Conservation (phyloP, 805 yeast genomes). For the Candida adriatica region DNA sequence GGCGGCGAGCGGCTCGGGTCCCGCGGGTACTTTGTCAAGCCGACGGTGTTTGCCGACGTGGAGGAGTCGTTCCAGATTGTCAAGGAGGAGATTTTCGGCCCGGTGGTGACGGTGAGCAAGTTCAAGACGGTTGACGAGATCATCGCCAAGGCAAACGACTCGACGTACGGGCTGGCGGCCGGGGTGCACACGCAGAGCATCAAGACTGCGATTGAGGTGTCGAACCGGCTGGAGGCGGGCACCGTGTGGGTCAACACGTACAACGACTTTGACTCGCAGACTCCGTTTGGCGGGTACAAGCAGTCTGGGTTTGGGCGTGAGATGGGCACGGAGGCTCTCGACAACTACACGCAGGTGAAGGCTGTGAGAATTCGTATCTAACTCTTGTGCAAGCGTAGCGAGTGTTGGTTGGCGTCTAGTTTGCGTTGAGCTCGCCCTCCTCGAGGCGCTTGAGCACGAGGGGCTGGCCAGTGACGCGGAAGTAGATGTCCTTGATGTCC, state of each 20-base stretch:
- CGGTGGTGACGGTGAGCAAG: constrained; percentile 71
- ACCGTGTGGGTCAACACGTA: constrained; percentile 81
- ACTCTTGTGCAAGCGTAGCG: neutral
- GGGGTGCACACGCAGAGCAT: constrained; percentile 73
- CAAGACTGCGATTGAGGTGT: constrained; percentile 58
- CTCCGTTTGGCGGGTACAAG: constrained; percentile 91
- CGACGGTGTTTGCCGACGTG: constrained; percentile 85
- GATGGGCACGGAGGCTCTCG: constrained; percentile 81
- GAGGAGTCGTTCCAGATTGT: constrained; percentile 67
- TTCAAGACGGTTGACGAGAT: constrained; percentile 72
- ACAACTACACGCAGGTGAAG: constrained; percentile 75
- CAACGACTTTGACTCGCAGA: constrained; percentile 76
- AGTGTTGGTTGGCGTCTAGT: too few relatives aligned
- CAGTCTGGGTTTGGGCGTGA: constrained; percentile 88
- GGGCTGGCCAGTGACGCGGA: constrained; percentile 88
- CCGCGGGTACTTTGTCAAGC: constrained; percentile 68
- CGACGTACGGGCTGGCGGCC: constrained; percentile 82
- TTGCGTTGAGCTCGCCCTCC: constrained; percentile 23
- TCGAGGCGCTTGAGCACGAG: constrained; percentile 36
- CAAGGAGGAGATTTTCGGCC: constrained; percentile 89
- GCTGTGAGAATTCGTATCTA: constrained; percentile 52
- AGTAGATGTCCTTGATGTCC: constrained; percentile 90
- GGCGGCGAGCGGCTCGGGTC: constrained; percentile 77
- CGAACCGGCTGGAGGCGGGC: constrained; percentile 68
- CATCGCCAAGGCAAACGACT: constrained; percentile 64